Base-by-base conservation (phyloP, 345 rosid species). In the Acer yangbiense region DNA sequence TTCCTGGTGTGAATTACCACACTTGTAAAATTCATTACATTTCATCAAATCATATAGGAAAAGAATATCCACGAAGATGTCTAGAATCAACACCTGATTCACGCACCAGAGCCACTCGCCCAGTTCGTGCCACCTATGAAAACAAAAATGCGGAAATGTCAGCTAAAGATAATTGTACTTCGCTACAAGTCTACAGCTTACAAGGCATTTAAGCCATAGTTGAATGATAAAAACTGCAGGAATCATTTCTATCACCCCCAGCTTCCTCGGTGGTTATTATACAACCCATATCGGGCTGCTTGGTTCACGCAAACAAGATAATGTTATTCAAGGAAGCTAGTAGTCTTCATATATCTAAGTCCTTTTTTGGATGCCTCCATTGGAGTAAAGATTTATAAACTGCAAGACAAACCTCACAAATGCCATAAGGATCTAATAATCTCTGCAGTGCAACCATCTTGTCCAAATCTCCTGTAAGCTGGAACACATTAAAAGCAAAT, bases 381-480 rank as follows among this genome's bases (percentile, higher is more conserved):
- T 27, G 16, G 54, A 52, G 18, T 6, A 17, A 41, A 50, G 64
- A 76, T 21, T 32, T 9, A 65, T 75, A 12, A 62, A 75, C 50
- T 29, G 73, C 2, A 52, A 74, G 61, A 86, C 91, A 0, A 73
- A 95, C 99, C 94, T 95, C 99, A 11, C 99, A 95, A 80, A 95
- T 95, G 73, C 98, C 98, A 68, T 88, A 95, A 25, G 97, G 98
- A 81, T 95, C 98, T 85, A 95, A 82, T 82, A 95, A 74, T 82
- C 97, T 92, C 81, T 93, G 99, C 41, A 95, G 80, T 8, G 98
- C 99, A 77, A 92, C 97, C 98, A 95, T 93, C 89, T 93, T 95
- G 87, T 93, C 88, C 71, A 93, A 80, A 85, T 92, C 98, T 80
- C 97, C 99, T 0, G 97, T 90, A 46, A 95, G 94, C 98, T 95